Evolutionary conservation across 2,329 filamentous ascomycete genomes (phyloP).

Genomic region (Bipolaris oryzae): DNA sequence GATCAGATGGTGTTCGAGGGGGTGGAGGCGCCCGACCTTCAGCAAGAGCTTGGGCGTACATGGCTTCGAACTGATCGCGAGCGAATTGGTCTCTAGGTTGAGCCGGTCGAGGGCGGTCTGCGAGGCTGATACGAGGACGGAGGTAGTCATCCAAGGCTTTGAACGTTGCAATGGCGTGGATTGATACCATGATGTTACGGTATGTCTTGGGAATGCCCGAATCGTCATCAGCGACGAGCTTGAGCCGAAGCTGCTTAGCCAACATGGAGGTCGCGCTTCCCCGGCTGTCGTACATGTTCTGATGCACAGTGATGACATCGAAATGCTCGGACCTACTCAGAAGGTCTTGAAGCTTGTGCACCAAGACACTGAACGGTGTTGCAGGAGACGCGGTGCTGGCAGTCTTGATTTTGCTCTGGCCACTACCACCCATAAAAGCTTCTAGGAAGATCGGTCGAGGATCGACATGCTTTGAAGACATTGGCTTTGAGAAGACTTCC

Average conservation of each 20-base stretch:
- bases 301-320: conserved; percentile 93
- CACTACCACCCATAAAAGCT: conserved; percentile 83
- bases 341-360: conserved; percentile 93
- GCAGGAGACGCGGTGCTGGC: conserved; percentile 70
- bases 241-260: conserved; percentile 90
- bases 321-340: conserved; percentile 97
- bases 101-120: conserved; percentile 71
- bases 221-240: conserved; percentile 85
- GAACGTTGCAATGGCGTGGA: conserved; percentile 97
- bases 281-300: conserved; percentile 87
- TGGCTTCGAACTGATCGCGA: conserved; percentile 69
- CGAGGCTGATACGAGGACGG: conserved; percentile 80
- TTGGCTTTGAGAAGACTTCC: conserved; percentile 73
- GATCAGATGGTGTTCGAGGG: conserved; percentile 43
- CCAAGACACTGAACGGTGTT: conserved; percentile 87
- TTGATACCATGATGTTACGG: conserved; percentile 95
- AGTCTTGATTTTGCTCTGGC: conserved; percentile 66
- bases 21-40: conserved; percentile 47
- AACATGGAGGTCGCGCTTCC: conserved; percentile 95
- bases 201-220: conserved; percentile 88
- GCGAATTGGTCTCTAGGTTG: conserved; percentile 65
- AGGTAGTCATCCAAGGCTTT: conserved; percentile 96
- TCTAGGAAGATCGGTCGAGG: conserved; percentile 86
- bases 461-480: conserved; percentile 59
- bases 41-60: conserved; percentile 73